Evolutionary conservation across 495 filamentous ascomycete genomes (phyloP), one percentile per base, ranked within the genome.

Genomic region (Xanthoparmelia taractica): DNA sequence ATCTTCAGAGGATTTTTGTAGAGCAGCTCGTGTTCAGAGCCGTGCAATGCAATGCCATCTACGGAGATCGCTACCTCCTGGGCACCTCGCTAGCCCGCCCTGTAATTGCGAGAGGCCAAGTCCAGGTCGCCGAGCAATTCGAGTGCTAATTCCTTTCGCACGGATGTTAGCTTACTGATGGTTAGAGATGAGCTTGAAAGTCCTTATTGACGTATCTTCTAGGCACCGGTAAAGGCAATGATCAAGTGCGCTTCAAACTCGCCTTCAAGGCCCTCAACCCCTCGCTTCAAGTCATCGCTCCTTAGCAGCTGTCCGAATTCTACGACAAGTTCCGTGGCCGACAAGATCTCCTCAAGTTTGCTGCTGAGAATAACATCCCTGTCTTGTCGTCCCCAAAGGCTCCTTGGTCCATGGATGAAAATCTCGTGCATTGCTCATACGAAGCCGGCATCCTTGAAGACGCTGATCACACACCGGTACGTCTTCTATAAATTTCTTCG

Each of bases 1-100:
- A 90, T 73, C 79, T 96, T 69, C 77, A 76, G 66, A 86, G 92
- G 73, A 25, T 11, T 20, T 34, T 57, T 57, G 34, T 36, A 29
- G 86, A 92, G 68, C 82, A 94, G 77, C 80, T 96, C n/a, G 89
- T 89, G 76, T 91, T 87, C 84, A 88, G 84, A 60, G 92, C 92
- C 65, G 84, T 95, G 68, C 86, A 87, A 71, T 87, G 84, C 78
- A 88, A 89, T 65, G 87, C 86, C 66, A 79, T 84, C 67, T 87
- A 85, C 72, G 86, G 89, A 73, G 81, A 83, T 64, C 74, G 79
- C 58, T 88, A 85, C 72, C 79, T 86, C 57, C 74, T 85, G 63
- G 89, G 85, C 74, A 92, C 89, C 64, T 85, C 80, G 31, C 82
- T 96, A 40, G 92, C 92, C 68, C 86, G 92, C 47, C 92, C 92